A percentile compares a stretch with the other conserved stretches of the same genome.
Conservation (phyloP, 108 stramenopile genomes). For the Cylindrotheca closterium region DNA sequence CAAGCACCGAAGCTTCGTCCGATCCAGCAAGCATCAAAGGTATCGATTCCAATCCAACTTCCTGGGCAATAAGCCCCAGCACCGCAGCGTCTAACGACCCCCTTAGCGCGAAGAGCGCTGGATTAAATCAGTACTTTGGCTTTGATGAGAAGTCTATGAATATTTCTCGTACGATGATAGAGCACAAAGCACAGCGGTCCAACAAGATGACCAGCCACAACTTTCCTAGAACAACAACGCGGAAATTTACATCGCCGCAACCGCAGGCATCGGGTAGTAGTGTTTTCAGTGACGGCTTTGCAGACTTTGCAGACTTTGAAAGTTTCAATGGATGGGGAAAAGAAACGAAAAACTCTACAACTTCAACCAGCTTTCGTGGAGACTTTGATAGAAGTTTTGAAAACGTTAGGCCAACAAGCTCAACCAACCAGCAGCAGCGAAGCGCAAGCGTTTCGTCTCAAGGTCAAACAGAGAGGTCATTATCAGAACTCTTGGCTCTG, state of each 20-base stretch:
- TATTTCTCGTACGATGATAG: too few relatives aligned
- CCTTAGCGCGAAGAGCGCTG: neutral
- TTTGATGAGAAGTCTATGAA: too few relatives aligned
- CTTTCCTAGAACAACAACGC: conserved; percentile 2
- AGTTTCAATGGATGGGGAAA: conserved; percentile 11
- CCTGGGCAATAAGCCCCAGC: conserved; percentile 49
- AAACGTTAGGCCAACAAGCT: neutral
- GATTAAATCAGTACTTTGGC: conserved; percentile 5
- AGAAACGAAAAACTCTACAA: conserved; percentile 3
- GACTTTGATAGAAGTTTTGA: neutral
- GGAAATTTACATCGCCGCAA: conserved; percentile 31
- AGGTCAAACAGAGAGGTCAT: conserved; percentile 21
- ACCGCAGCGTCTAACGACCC: conserved; percentile 2
- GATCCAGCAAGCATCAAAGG: neutral
- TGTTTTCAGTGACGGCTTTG: conserved; percentile 23
- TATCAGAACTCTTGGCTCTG: conserved; percentile 51
- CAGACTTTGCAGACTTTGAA: conserved; percentile 37
- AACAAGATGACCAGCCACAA: conserved; percentile 1
- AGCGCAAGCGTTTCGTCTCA: neutral
- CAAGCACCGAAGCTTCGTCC: conserved; percentile 6
- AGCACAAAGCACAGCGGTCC: neutral
- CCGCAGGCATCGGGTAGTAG: conserved; percentile 4
- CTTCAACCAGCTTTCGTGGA: neutral
- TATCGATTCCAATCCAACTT: neutral
- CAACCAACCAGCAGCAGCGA: conserved; percentile 5